Percentiles rank a stretch among this genome's conserved stretches.
phyloP scores from a whole-genome alignment of 176 grass and related monocot genomes.

The Oryza glaberrima region DNA sequence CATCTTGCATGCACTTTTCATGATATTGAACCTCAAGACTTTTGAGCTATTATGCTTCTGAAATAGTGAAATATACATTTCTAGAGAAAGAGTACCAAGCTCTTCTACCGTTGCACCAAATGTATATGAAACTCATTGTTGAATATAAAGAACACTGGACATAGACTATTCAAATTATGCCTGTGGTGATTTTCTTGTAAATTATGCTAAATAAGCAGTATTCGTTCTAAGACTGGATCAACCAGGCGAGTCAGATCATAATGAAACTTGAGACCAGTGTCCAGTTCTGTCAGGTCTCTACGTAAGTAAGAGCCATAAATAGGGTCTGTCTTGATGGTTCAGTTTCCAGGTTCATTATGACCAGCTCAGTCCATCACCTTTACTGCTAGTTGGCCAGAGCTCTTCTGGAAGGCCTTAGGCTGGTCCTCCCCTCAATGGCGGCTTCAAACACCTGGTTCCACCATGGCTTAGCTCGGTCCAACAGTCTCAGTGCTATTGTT shows the following conservation, averaged over 20 bases:
- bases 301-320: not conserved
- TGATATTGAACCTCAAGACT: constrained; percentile 3
- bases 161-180: constrained; percentile 10
- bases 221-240: not conserved
- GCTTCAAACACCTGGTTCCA: not conserved
- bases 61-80: not conserved
- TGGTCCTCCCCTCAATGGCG: not conserved
- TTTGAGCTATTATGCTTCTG: not conserved
- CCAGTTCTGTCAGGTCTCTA: not conserved
- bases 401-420: not conserved
- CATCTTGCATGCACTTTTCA: not conserved
- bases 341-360: constrained; percentile 16
- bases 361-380: constrained; percentile 21
- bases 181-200: not conserved
- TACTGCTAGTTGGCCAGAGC: constrained; percentile 13
- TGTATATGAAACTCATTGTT: not conserved
- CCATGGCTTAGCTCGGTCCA: not conserved
- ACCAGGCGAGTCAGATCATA: not conserved
- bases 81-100: not conserved
- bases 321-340: not conserved
- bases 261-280: constrained; percentile 5
- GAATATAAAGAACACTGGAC: not conserved
- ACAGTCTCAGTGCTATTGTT: not conserved
- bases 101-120: not conserved
- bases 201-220: not conserved